Evolutionary conservation across 345 rosid species (phyloP), one percentile per base, ranked within the genome.

Genomic region (Luvunga scandens): DNA sequence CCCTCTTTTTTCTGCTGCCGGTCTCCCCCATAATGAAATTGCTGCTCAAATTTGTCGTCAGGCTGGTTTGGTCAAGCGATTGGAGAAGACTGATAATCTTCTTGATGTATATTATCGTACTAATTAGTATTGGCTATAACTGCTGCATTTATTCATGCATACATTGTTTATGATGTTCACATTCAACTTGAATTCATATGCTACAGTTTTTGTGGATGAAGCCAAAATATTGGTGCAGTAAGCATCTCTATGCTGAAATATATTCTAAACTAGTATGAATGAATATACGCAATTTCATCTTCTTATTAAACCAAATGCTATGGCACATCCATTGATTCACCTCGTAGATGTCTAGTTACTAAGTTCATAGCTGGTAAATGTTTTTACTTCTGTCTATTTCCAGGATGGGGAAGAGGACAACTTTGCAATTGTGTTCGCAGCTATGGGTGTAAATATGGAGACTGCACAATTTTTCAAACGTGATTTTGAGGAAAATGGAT

Each of bases 1-100:
- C 75, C 99, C 99, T 72, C 93, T 95, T 45, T 95, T 95, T 83
- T 95, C 98, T 78, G 99, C 98, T 86, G 98, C 98, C 77, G 97
- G 99, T 91, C 98, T 95, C 57, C 99, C 97, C 27, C 99, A 95
- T 83, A 95, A 95, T 77, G 99, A 95, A 88, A 95, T 95, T 19
- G 98, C 98, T 81, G 99, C 98, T 84, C 98, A 95, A 83, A 95
- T 95, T 72, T 95, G 99, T 86, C 99, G 99, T 45, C 98, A 95
- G 81, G 99, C 98, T 78, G 99, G 99, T 84, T 82, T 95, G 77
- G 99, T 95, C 36, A 95, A 95, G 88, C 92, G 97, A 75, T 73
- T 93, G 90, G 97, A 95, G 86, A 95, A 92, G 84, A 71, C 96
- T 69, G 89, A 64, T 9, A 84, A 95, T 82, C 95, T 90, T 74